Conservation (phyloP, 1,139 yeast species). For the Geotrichum citri-aurantii region DNA sequence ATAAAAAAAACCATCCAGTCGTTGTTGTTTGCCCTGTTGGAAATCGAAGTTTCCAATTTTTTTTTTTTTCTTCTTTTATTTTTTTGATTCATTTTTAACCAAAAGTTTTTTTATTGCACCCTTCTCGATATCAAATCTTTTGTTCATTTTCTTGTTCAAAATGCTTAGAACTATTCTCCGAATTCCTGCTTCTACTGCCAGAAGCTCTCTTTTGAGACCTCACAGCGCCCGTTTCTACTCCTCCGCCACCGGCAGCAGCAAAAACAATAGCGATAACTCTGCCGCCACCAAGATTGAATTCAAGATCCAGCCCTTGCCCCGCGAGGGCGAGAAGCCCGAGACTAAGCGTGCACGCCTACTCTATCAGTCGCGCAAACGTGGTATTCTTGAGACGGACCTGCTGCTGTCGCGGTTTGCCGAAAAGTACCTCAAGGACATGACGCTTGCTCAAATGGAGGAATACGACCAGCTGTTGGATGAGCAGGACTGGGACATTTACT, state of each 20-base stretch:
- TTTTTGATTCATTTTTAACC: background rate
- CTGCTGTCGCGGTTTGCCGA: slow-evolving; percentile 82
- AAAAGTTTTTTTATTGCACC: no score
- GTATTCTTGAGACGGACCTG: slow-evolving; percentile 88
- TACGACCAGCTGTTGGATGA: slow-evolving; percentile 83
- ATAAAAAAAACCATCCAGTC: no score
- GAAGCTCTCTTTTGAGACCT: background rate
- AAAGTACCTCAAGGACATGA: slow-evolving; percentile 54
- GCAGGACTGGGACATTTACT: slow-evolving; percentile 96
- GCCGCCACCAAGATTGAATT: slow-evolving; percentile 25
- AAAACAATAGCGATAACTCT: background rate
- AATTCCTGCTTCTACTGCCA: background rate
- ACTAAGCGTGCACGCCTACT: slow-evolving; percentile 77
- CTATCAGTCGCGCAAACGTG: slow-evolving; percentile 92
- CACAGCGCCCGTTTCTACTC: background rate
- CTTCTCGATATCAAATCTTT: background rate
- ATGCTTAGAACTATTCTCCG: background rate
- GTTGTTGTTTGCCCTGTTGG: no score
- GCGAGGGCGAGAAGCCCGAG: slow-evolving; percentile 69
- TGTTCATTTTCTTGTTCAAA: background rate
- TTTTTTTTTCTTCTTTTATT: background rate
- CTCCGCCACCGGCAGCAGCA: background rate
- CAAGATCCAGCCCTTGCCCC: slow-evolving; percentile 65
- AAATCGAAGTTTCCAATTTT: background rate
- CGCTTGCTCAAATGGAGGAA: slow-evolving; percentile 68